These are phyloP conservation scores for Phaeosphaeria sp. DNA, from an alignment of 2,329 filamentous ascomycete genomes.

Conservation along the genomic window DNA sequence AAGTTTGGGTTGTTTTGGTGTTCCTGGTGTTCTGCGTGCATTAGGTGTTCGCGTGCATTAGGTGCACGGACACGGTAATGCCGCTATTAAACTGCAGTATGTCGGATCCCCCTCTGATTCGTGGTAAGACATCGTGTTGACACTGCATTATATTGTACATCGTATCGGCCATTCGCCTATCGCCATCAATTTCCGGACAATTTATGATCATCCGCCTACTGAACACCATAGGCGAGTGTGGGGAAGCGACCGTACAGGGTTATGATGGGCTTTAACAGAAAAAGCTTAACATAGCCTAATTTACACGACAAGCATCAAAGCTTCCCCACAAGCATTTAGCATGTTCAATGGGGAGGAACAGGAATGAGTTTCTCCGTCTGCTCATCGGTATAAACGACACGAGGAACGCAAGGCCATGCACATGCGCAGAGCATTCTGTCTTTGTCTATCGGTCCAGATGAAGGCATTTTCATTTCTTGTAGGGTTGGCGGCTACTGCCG, in stretches of 20 bases:
- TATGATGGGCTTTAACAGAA: background rate
- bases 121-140: background rate
- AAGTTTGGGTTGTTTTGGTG: too few species aligned
- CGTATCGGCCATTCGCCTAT: background rate
- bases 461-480: background rate
- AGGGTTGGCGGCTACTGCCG: background rate
- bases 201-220: background rate
- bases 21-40: too few species aligned
- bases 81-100: too few species aligned
- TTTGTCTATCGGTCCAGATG: background rate
- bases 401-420: too few species aligned
- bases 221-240: background rate
- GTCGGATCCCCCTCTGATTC: background rate
- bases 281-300: background rate
- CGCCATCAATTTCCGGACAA: background rate
- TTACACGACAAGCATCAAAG: background rate
- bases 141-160: background rate
- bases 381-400: too few species aligned
- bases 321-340: too few species aligned
- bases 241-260: background rate
- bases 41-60: too few species aligned
- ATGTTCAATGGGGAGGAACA: too few species aligned
- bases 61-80: too few species aligned
- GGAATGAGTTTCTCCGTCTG: too few species aligned
- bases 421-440: background rate